Evolutionary conservation across 2,329 filamentous ascomycete genomes (phyloP), one percentile per base, ranked within the genome.

Genomic region (Apiospora malaysiana): DNA sequence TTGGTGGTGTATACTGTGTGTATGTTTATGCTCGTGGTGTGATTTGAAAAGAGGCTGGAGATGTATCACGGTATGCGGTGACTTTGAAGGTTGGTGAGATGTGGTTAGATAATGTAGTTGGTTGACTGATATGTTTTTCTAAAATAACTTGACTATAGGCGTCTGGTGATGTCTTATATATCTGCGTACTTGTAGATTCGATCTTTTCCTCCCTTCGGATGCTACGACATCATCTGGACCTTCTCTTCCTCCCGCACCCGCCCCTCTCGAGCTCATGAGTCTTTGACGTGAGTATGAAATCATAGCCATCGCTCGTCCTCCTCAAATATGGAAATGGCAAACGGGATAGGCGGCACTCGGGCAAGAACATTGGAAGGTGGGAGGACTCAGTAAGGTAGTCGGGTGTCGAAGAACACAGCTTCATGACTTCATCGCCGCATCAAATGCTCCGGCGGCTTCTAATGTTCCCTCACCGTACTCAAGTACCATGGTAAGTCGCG

Each of bases 1-100:
- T 59, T 77, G 77, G 70, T 66, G 21, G 47, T 46, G 14, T 67
- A 8, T 5, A 59, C 51, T 18, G 23, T 63, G 21, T 49, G 21
- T 23, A n/a, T n/a, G n/a, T n/a, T n/a, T n/a, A n/a, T n/a, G n/a
- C n/a, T 9, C 23, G 46, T 49, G 46, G 18, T 47, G 67, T 21
- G 21, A n/a, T 63, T 10, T 63, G 32, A 14, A 12, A 40, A 2
- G 27, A 14, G 8, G 9, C n/a, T n/a, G n/a, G n/a, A n/a, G 14
- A 18, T 25, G 25, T 56, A 63, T 63, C 8, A 40, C 32, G 32
- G 40, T 4, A 3, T 45, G 42, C 32, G 6, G 32, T 12, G 16
- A 45, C 16, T 45, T 16, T 45, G 42, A 16, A 16, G 12, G 42
- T 16, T 42, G 40, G 42, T 16, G 23, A 51, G 32, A 40, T 12